A percentile compares a stretch with the other conserved stretches of the same genome.
These are phyloP conservation scores for Capsicum pubescens DNA, from an alignment of 257 asterid species.

Conservation along the genomic window DNA sequence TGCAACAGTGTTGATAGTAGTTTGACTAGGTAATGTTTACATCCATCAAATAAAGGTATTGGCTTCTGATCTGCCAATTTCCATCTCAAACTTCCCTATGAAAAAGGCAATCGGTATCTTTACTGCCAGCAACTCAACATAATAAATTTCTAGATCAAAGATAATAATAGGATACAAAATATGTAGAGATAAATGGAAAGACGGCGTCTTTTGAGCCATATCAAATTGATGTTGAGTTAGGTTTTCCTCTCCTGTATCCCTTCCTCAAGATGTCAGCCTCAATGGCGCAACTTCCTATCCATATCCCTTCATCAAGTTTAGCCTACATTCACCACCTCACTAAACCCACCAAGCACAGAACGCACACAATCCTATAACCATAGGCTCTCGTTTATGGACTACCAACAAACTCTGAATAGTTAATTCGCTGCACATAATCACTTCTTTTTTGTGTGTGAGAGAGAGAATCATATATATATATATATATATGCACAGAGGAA, in stretches of 20 bases:
- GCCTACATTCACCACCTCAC: conserved; percentile 18
- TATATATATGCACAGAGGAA: neutral
- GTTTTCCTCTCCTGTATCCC: conserved; percentile 22
- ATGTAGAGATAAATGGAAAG: neutral
- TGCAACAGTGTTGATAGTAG: neutral
- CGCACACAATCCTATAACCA: neutral
- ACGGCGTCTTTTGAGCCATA: neutral
- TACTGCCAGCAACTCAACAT: neutral
- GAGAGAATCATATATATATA: too few relatives aligned
- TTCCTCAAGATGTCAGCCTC: conserved; percentile 22
- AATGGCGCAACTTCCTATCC: neutral
- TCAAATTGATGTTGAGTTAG: neutral
- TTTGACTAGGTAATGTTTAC: neutral
- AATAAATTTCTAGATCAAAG: neutral
- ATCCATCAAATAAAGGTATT: conserved; percentile 8
- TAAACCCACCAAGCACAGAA: neutral
- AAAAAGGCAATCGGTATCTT: neutral
- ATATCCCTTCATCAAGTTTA: neutral
- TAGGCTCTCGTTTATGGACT: conserved; percentile 7
- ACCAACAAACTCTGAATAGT: neutral
- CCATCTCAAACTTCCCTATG: neutral
- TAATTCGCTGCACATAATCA: too few relatives aligned
- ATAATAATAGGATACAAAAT: neutral
- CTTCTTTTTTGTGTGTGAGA: too few relatives aligned
- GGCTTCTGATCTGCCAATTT: neutral